Percentiles rank a stretch among this genome's conserved stretches.
phyloP scores from a whole-genome alignment of 169 alveolate species.

The Eimeria mitis region DNA sequence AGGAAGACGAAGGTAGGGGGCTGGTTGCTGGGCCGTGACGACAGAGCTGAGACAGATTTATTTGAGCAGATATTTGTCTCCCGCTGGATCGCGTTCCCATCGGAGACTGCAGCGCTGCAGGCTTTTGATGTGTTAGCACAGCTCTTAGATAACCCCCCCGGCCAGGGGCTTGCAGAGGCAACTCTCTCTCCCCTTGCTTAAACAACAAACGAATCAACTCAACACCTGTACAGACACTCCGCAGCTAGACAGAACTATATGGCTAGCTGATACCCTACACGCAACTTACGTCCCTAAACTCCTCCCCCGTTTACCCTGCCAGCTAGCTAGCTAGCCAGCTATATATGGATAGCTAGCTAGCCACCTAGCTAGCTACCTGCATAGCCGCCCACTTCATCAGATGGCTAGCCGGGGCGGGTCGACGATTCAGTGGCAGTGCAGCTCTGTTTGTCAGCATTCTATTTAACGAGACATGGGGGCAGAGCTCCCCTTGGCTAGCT shows the following conservation, averaged over 20 bases:
- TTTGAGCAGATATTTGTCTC: not conserved
- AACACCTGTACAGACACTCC: not conserved
- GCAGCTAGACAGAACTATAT: not conserved
- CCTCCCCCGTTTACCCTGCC: no score
- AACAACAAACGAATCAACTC: not conserved
- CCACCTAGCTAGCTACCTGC: not conserved
- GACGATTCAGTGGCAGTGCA: no score
- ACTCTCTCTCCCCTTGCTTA: not conserved
- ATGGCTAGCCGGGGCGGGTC: no score
- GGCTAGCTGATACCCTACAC: not conserved
- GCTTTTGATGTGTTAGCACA: conserved; percentile 16
- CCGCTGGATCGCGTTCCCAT: conserved; percentile 30
- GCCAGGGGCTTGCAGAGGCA: conserved; percentile 16
- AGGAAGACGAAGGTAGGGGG: conserved; percentile 6
- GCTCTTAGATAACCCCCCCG: conserved; percentile 39
- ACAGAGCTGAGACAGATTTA: not conserved
- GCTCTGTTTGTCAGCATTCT: no score
- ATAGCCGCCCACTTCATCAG: not conserved
- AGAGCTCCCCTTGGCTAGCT: not conserved
- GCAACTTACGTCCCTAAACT: not conserved
- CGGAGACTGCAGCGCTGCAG: conserved; percentile 37
- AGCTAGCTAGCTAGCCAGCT: conserved; percentile 39
- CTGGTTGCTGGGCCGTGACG: conserved; percentile 4
- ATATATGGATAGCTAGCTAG: not conserved
- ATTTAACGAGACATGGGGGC: no score